phyloP scores from a whole-genome alignment of 768 basidiomycete genomes.

The Trametes gibbosa region DNA sequence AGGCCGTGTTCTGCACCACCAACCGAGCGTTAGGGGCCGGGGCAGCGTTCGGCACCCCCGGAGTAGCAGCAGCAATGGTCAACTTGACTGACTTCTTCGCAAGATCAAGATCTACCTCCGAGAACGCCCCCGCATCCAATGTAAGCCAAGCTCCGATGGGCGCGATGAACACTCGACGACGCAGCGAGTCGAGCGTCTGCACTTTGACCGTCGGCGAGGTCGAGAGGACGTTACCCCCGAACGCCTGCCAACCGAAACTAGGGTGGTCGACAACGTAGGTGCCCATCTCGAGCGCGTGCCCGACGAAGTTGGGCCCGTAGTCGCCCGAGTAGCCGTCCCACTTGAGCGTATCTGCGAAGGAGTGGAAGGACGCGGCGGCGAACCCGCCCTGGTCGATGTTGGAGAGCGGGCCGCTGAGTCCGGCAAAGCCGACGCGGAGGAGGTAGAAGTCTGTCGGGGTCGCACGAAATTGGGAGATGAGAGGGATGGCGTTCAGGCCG shows the following conservation, averaged over 20 bases:
- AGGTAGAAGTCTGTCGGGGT: constrained; percentile 49
- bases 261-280: constrained; percentile 49
- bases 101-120: constrained; percentile 40
- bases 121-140: constrained; percentile 53
- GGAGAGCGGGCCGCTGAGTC: constrained; percentile 49
- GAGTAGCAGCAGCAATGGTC: constrained; percentile 40
- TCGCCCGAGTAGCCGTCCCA: constrained; percentile 61
- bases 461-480: constrained; percentile 47
- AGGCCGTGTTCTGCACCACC: constrained; percentile 39
- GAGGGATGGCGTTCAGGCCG: constrained; percentile 53
- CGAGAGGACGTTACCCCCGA: constrained; percentile 47
- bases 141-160: constrained; percentile 45
- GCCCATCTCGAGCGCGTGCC: constrained; percentile 47
- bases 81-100: constrained; percentile 37
- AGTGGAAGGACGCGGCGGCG: constrained; percentile 58
- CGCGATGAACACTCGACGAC: constrained; percentile 51
- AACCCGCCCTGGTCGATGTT: constrained; percentile 60
- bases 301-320: constrained; percentile 59
- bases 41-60: constrained; percentile 41
- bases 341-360: constrained; percentile 52
- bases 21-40: constrained; percentile 45
- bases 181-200: constrained; percentile 44
- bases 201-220: constrained; percentile 43
- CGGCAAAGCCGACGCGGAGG: constrained; percentile 51
- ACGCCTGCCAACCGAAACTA: constrained; percentile 60